Base-by-base conservation (phyloP, 164 flowering plant genomes). In the Santalum album region DNA sequence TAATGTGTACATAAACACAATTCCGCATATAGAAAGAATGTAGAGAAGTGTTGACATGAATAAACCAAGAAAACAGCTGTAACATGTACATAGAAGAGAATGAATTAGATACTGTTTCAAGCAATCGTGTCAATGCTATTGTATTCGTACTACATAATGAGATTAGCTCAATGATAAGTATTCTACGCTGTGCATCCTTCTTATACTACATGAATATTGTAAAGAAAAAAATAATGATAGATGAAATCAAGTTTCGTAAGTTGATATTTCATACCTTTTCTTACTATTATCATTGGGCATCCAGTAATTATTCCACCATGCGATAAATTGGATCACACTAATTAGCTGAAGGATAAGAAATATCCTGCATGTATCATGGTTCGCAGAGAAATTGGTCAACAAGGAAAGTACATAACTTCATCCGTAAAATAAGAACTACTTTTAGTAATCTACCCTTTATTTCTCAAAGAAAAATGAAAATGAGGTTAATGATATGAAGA, bases 301-400 rank as follows among this genome's bases (percentile, higher is more conserved):
- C 84, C 94, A 90, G 56, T 82, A 86, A 57, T 77, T 75, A 59
- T 85, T 85, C 91, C 84, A 82, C 98, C 94, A 85, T 16, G 75
- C 68, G 48, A 87, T 90, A 53, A 90, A 83, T 39, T 85, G 78
- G 38, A 87, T 87, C 34, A 90, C 81, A 51, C 98, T 90, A 21
- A 90, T 56, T n/a, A 90, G 94, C 70, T 90, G 98, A 63, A 90
- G 86, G 39, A 85, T 25, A 36, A 90, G 89, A 69, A 90, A 90
- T 42, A 84, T 54, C 78, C 97, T 90, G 56, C 35, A 61, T 15
- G 9, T 29, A 29, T 29, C 34, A 29, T 3, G 9, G 9, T 29
- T 29, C 34, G 9, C 34, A 29, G 34, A 29, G 4, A 29, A 29
- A 29, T 4, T 29, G 9, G 34, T 29, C 34, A 9, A 29, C 6